Conservation (phyloP, 208 protist species). For the Acanthamoeba healyi region DNA sequence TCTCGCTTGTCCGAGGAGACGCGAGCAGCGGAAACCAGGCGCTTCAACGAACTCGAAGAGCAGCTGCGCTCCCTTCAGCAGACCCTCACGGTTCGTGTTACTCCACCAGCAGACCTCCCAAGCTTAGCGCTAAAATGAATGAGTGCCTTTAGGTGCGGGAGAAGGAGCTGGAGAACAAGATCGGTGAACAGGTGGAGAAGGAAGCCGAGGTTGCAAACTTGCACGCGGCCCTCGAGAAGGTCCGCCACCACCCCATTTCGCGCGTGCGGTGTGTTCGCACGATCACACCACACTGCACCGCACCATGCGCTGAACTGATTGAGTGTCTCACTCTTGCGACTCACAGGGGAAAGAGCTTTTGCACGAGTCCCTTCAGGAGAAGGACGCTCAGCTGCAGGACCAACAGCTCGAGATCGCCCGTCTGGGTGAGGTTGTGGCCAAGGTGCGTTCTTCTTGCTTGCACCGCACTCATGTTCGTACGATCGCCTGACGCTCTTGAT, state of each 20-base stretch:
- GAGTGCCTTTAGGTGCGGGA: background rate
- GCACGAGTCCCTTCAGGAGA: background rate
- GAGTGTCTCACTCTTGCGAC: too few relatives aligned
- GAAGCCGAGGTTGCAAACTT: background rate
- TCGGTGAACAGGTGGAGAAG: background rate
- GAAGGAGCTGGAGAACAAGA: constrained; percentile 8
- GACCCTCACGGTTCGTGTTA: background rate
- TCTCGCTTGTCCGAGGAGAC: background rate
- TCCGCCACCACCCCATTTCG: background rate
- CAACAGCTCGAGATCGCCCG: background rate
- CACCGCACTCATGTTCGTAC: too few relatives aligned
- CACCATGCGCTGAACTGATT: too few relatives aligned
- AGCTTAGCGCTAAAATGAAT: background rate
- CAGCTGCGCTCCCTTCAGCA: background rate
- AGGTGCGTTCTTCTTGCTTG: too few relatives aligned
- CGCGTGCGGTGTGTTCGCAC: too few relatives aligned
- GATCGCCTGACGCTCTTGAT: too few relatives aligned
- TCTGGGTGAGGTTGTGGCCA: too few relatives aligned
- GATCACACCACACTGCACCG: too few relatives aligned
- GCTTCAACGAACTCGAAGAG: background rate
- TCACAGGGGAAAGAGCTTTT: background rate
- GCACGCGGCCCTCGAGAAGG: background rate
- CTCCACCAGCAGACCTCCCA: background rate
- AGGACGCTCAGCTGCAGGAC: background rate
- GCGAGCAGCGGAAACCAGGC: background rate